Evolutionary conservation across 192 early-diverging fungal species (phyloP).

Genomic region (Allomyces arbusculus): DNA sequence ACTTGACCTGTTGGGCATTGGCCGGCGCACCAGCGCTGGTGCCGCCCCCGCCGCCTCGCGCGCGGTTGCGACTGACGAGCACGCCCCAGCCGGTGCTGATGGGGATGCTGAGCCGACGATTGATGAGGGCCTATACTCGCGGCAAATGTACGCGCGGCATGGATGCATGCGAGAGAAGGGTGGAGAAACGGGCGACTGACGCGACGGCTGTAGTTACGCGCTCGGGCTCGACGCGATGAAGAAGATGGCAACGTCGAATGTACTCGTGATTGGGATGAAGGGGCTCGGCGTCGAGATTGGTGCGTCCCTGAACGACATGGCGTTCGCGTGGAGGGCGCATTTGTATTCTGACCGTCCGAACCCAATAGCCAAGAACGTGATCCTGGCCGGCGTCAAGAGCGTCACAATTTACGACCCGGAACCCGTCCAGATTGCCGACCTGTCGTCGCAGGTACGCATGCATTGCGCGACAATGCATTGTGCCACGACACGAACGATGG

Average conservation of each 20-base stretch:
- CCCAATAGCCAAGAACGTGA: constrained; percentile 76
- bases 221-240: constrained; percentile 91
- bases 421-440: constrained; percentile 51
- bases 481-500: too few species aligned
- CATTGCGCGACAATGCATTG: too few species aligned
- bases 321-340: too few species aligned
- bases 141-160: constrained; percentile 73
- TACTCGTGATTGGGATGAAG: constrained; percentile 85
- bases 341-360: too few species aligned
- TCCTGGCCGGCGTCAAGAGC: constrained; percentile 97
- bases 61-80: too few species aligned
- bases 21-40: too few species aligned
- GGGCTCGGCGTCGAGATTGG: constrained; percentile 96
- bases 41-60: too few species aligned
- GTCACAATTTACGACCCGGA: constrained; percentile 83
- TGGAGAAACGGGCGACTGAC: too few species aligned
- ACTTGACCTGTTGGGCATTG: too few species aligned
- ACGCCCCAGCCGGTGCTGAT: too few species aligned
- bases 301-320: constrained; percentile 10
- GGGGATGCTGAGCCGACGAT: constrained; percentile 20
- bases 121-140: constrained; percentile 94
- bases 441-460: constrained; percentile 59
- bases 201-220: constrained; percentile 38
- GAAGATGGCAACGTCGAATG: constrained; percentile 90
- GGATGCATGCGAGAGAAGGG: neutral